phyloP scores from a whole-genome alignment of 108 stramenopile species.

The Bacterosira constricta region DNA sequence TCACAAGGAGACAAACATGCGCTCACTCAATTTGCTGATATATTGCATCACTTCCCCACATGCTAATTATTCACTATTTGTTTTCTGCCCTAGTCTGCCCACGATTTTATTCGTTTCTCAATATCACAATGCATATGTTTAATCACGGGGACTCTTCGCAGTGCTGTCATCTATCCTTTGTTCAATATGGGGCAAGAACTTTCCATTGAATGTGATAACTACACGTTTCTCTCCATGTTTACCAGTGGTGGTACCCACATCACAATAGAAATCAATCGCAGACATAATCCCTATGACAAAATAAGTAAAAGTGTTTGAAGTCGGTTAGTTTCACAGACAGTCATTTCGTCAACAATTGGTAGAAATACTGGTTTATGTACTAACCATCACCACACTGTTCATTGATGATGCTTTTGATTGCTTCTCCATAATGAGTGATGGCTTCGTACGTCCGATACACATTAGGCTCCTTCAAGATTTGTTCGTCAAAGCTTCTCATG shows the following conservation, averaged over 20 bases:
- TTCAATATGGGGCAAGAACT: conserved; percentile 76
- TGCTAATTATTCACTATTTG: too few relatives aligned
- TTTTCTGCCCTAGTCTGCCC: too few relatives aligned
- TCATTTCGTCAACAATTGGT: too few relatives aligned
- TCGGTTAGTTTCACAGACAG: too few relatives aligned
- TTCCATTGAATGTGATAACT: conserved; percentile 84
- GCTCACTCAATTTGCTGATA: too few relatives aligned
- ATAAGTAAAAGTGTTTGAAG: too few relatives aligned
- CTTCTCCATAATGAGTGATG: conserved; percentile 71
- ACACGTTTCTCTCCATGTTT: conserved; percentile 76
- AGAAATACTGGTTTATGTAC: too few relatives aligned
- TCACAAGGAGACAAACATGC: too few relatives aligned
- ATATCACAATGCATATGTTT: too few relatives aligned
- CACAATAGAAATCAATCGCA: conserved; percentile 78
- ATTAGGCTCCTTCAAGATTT: conserved; percentile 70
- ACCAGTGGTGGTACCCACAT: conserved; percentile 70
- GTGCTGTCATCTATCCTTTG: conserved; percentile 59
- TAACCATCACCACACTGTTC: conserved; percentile 78
- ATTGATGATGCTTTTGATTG: conserved; percentile 68
- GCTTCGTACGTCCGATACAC: conserved; percentile 79
- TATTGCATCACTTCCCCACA: too few relatives aligned
- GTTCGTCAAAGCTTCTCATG: conserved; percentile 61
- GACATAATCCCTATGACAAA: conserved; percentile 65
- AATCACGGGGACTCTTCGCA: conserved; percentile 59
- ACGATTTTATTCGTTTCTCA: too few relatives aligned